Evolutionary conservation across 371 early-diverging fungal species (phyloP).

Genomic region (Mortierella sp.): DNA sequence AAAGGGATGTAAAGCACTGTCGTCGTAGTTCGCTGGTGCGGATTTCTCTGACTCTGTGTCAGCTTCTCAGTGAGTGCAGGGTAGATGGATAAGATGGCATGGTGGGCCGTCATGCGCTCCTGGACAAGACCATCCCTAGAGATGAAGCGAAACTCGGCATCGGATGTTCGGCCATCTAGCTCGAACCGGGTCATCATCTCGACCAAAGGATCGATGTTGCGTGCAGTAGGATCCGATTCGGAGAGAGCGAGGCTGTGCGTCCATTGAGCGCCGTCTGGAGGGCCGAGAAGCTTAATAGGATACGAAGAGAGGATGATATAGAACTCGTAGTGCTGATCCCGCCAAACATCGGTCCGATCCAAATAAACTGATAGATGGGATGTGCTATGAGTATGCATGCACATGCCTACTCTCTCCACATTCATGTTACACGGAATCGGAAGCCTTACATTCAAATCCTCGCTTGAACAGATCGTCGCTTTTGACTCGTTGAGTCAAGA

Average conservation of each 20-base stretch:
- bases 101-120: slow-evolving; percentile 27
- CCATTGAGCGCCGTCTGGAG: slow-evolving; percentile 11
- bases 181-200: slow-evolving; percentile 48
- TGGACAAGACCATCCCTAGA: slow-evolving; percentile 12
- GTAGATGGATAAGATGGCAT: slow-evolving; percentile 39
- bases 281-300: slow-evolving; percentile 29
- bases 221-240: slow-evolving; percentile 29
- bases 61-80: slow-evolving; percentile 31
- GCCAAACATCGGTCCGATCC: slow-evolving; percentile 18
- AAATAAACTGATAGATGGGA: slow-evolving; percentile 8
- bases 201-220: slow-evolving; percentile 37
- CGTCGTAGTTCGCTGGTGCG: slow-evolving; percentile 13
- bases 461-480: slow-evolving; percentile 26
- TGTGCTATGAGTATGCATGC: too few relatives aligned
- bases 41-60: slow-evolving; percentile 12
- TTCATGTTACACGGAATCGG: background rate
- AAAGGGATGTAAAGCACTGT: slow-evolving; percentile 8
- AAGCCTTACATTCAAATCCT: slow-evolving; percentile 28
- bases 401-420: background rate
- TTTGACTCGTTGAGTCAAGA: slow-evolving; percentile 20
- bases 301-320: slow-evolving; percentile 27
- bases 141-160: slow-evolving; percentile 28
- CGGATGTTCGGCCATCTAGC: slow-evolving; percentile 16
- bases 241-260: slow-evolving; percentile 34
- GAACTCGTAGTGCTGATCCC: slow-evolving; percentile 30